Conservation (phyloP, 2,329 filamentous ascomycete genomes). For the Aaosphaeria arxii region DNA sequence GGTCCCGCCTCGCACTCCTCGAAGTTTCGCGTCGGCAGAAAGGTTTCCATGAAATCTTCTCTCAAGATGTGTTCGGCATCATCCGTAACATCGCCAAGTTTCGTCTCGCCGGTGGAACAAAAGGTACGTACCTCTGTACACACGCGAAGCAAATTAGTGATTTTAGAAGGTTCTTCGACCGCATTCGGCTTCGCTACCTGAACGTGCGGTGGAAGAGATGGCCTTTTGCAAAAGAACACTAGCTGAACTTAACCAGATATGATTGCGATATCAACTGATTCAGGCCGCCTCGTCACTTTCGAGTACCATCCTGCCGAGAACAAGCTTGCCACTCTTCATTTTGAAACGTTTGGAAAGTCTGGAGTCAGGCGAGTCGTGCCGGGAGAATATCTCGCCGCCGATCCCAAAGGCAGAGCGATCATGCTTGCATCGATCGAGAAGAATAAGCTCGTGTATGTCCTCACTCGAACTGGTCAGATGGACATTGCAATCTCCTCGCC, state of each 20-base stretch:
- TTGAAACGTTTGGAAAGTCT: slow-evolving; percentile 98
- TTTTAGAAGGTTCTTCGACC: slow-evolving; percentile 40
- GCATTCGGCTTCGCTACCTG: slow-evolving; percentile 20
- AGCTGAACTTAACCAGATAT: slow-evolving; percentile 65
- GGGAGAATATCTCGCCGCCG: slow-evolving; percentile 91
- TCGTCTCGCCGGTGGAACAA: slow-evolving; percentile 86
- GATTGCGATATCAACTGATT: slow-evolving; percentile 92
- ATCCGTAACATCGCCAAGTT: slow-evolving; percentile 87
- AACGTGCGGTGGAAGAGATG: slow-evolving; percentile 25
- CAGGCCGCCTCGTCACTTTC: slow-evolving; percentile 88
- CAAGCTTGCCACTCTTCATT: slow-evolving; percentile 81
- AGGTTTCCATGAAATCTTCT: slow-evolving; percentile 80
- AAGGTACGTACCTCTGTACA: slow-evolving; percentile 67
- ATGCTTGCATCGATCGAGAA: slow-evolving; percentile 94
- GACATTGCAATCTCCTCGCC: slow-evolving; percentile 96
- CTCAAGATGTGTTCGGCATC: slow-evolving; percentile 95
- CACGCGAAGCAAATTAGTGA: slow-evolving; percentile 45
- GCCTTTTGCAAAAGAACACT: slow-evolving; percentile 26
- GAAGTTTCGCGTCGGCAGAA: slow-evolving; percentile 82
- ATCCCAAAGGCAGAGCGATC: slow-evolving; percentile 93
- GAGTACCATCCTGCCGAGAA: slow-evolving; percentile 88
- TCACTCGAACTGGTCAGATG: slow-evolving; percentile 92
- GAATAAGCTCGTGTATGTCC: slow-evolving; percentile 98
- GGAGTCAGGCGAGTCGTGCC: slow-evolving; percentile 90
- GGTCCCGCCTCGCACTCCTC: slow-evolving; percentile 83